These are phyloP conservation scores for Dysphania ambrosioides DNA, from an alignment of 148 eudicot species.

Conservation along the genomic window DNA sequence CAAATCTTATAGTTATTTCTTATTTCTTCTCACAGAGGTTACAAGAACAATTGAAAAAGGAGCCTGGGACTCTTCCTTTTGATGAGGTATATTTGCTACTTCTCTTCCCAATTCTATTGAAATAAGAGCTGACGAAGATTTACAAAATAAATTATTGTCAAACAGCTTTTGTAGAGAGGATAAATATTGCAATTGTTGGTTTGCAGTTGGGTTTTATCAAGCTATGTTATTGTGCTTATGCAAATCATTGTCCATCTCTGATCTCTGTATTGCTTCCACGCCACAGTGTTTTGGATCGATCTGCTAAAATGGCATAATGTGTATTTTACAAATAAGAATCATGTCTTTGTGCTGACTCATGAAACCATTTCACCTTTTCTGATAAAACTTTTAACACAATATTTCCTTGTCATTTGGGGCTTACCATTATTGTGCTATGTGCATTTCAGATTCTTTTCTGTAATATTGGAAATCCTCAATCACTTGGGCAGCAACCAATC, in stretches of 20 bases:
- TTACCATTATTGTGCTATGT: too few relatives aligned
- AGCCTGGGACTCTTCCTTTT: conserved; percentile 81
- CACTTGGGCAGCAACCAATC: conserved; percentile 85
- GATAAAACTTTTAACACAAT: too few relatives aligned
- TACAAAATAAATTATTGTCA: too few relatives aligned
- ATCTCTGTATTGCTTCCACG: neutral
- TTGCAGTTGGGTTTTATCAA: neutral
- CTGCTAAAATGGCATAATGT: neutral
- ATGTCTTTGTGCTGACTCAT: neutral
- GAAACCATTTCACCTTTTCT: too few relatives aligned
- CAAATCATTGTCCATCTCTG: neutral
- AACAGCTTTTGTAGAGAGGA: too few relatives aligned
- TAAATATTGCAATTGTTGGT: too few relatives aligned
- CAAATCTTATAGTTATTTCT: neutral
- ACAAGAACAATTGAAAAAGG: conserved; percentile 63
- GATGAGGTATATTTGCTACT: conserved; percentile 57
- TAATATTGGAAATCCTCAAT: conserved; percentile 97
- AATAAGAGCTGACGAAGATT: neutral
- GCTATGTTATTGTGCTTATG: neutral
- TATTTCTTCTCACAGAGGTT: conserved; percentile 51
- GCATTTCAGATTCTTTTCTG: conserved; percentile 96
- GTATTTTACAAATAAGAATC: neutral
- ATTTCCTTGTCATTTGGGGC: too few relatives aligned
- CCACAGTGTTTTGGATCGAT: neutral
- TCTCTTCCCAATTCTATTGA: neutral